These are phyloP conservation scores for Blumeria hordei DNA, from an alignment of 2,329 filamentous ascomycete species.

Conservation along the genomic window DNA sequence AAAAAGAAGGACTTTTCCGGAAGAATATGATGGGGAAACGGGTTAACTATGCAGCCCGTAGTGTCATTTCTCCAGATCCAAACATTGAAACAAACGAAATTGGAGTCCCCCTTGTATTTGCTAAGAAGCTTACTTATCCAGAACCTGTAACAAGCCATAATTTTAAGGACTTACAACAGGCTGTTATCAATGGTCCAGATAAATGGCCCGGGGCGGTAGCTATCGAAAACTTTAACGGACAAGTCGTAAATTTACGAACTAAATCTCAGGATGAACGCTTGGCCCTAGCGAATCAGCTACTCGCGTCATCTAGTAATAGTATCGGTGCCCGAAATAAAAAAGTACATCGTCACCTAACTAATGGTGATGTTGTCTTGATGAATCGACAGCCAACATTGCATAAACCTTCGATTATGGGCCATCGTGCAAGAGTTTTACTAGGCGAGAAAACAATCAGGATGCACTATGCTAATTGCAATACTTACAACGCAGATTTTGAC, in stretches of 20 bases:
- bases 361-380: conserved; percentile 95
- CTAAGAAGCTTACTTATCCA: conserved; percentile 83
- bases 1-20: conserved; percentile 93
- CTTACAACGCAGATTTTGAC: conserved; percentile 98
- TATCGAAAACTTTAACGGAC: conserved; percentile 87
- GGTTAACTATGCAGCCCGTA: conserved; percentile 92
- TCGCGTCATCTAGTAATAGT: conserved; percentile 55
- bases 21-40: conserved; percentile 99
- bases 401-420: conserved; percentile 98
- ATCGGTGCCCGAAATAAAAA: conserved; percentile 77
- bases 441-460: conserved; percentile 96
- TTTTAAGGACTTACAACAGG: conserved; percentile 84
- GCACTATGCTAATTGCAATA: conserved; percentile 99
- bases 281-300: conserved; percentile 75
- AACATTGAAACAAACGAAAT: conserved; percentile 99
- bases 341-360: conserved; percentile 84
- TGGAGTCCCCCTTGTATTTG: conserved; percentile 93
- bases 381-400: conserved; percentile 94
- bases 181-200: conserved; percentile 80
- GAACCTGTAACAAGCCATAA: conserved; percentile 96
- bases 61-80: conserved; percentile 92
- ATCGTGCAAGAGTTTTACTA: conserved; percentile 72
- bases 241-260: conserved; percentile 64
- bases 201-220: conserved; percentile 87
- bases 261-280: conserved; percentile 76